Evolutionary conservation across 179 eudicot genomes (phyloP).

Genomic region (Spinacia oleracea): DNA sequence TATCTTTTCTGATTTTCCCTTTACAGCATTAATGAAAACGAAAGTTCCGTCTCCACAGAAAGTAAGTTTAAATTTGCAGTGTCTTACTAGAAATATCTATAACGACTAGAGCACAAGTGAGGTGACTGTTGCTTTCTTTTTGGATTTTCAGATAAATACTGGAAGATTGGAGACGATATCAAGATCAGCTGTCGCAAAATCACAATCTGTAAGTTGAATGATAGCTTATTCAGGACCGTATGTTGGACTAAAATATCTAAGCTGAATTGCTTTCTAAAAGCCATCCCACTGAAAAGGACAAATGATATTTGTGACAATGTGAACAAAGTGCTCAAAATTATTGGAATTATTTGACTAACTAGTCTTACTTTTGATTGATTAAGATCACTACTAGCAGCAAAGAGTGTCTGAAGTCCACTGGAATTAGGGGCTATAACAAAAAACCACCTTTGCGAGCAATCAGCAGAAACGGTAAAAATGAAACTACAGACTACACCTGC

Average conservation of each 20-base stretch:
- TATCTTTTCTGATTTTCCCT: background rate
- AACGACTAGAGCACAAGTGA: background rate
- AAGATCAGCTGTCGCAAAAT: slow-evolving; percentile 16
- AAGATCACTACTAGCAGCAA: slow-evolving; percentile 29
- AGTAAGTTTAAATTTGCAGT: slow-evolving; percentile 11
- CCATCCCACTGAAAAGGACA: slow-evolving; percentile 2
- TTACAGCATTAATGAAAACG: slow-evolving; percentile 24
- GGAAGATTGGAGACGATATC: slow-evolving; percentile 26
- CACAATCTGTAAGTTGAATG: slow-evolving; percentile 18
- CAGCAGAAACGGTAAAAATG: slow-evolving; percentile 12
- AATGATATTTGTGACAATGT: slow-evolving; percentile 5
- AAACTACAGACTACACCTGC: slow-evolving; percentile 1
- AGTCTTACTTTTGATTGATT: slow-evolving; percentile 15
- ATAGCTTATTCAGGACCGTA: background rate
- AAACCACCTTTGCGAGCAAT: slow-evolving; percentile 17
- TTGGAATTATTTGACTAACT: slow-evolving; percentile 17
- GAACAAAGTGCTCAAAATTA: background rate
- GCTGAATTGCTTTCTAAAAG: background rate
- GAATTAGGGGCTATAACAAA: slow-evolving; percentile 21
- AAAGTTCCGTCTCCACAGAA: slow-evolving; percentile 31
- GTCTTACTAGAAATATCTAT: background rate
- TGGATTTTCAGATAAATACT: slow-evolving; percentile 29
- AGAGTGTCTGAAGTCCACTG: slow-evolving; percentile 34
- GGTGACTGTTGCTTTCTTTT: background rate
- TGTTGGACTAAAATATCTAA: slow-evolving; percentile 11